Base-by-base conservation (phyloP, 345 rosid genomes). In the Corchorus capsularis region DNA sequence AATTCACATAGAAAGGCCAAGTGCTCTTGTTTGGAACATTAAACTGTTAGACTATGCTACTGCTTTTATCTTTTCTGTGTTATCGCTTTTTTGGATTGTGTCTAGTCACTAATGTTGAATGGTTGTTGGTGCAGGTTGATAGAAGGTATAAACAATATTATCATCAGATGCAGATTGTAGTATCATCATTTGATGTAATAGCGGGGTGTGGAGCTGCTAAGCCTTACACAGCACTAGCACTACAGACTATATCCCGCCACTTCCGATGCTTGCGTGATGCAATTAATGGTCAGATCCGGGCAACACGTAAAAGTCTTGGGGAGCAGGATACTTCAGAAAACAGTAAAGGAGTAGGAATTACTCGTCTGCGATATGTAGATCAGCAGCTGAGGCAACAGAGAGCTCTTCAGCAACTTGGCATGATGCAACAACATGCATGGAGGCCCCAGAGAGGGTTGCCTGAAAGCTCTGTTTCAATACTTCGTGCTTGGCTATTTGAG, bases 401-500 rank as follows among this genome's bases (percentile, higher is more conserved):
- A 67, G 93, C 98, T 15, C 89, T 95, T 74, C 98, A 96, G 80
- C 89, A 90, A 80, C 89, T 93, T 56, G 98, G 99, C 12, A 88
- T 96, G 91, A 90, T 92, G 93, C 95, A 90, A 57, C 97, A 86
- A 55, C 96, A 96, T 49, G 86, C 89, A 9, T 96, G 99, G 99
- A 87, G 97, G 82, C 98, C 98, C 61, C 99, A 96, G 78, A 91
- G 98, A 56, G 99, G 98, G 19, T 80, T 96, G 70, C 99, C 99
- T 73, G 98, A 93, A 76, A 92, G 87, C 73, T 92, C 99, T 53
- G 97, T 96, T 73, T 86, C 97, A 27, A 62, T 92, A 71, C 99
- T 96, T 77, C 99, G 99, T 13, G 97, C 99, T 70, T 93, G 99
- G 99, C 88, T 96, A 32, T 96, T 96, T 47, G 99, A 96, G 88